Conservation (phyloP, 129 eudicot genomes). For the Chrysanthemum makinoi region DNA sequence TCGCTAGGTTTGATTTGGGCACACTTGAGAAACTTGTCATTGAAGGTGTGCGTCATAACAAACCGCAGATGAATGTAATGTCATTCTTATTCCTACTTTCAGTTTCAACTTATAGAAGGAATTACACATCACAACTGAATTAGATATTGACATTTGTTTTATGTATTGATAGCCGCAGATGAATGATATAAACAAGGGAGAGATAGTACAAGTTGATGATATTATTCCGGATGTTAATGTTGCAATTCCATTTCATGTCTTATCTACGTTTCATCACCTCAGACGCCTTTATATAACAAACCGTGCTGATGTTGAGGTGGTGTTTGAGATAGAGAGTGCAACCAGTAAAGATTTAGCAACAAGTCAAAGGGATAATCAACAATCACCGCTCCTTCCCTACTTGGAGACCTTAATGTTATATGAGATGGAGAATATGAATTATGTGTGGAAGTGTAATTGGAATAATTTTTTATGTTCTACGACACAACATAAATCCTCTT, state of each 20-base stretch:
- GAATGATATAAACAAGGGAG: no score
- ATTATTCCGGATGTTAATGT: background rate
- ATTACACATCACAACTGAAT: no score
- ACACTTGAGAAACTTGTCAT: background rate
- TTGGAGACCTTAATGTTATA: background rate
- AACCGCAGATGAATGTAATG: background rate
- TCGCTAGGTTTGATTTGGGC: background rate
- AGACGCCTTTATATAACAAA: background rate
- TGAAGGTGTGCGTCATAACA: background rate
- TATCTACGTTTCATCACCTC: background rate
- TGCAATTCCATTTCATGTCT: constrained; percentile 12
- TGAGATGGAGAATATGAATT: background rate
- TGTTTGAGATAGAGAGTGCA: background rate
- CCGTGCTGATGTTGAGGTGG: background rate
- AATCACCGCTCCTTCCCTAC: background rate
- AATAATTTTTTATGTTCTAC: no score
- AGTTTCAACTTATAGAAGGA: no score
- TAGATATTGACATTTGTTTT: no score
- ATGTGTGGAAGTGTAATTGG: constrained; percentile 12
- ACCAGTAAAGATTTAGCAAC: background rate
- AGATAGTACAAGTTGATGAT: constrained; percentile 1
- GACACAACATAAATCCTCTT: no score
- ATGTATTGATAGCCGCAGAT: background rate
- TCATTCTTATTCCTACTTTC: no score
- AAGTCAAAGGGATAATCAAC: background rate